phyloP scores from a whole-genome alignment of 768 basidiomycete genomes.

The Tricholoma hemisulphureum region DNA sequence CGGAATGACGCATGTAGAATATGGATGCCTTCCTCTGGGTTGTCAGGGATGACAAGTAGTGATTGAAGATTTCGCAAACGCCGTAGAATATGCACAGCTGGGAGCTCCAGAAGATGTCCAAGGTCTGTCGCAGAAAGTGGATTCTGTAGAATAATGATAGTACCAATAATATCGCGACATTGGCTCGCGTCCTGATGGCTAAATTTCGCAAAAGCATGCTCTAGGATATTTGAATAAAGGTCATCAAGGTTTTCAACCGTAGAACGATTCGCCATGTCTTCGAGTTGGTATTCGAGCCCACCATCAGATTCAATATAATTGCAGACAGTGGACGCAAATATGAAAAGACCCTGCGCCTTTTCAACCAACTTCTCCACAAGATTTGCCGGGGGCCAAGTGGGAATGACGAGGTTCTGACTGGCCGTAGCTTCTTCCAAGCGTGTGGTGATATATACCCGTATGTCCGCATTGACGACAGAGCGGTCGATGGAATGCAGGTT shows the following conservation, averaged over 20 bases:
- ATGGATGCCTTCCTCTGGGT: slow-evolving; percentile 4
- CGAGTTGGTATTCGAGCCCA: slow-evolving; percentile 9
- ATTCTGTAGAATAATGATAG: slow-evolving; percentile 9
- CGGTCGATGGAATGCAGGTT: slow-evolving; percentile 21
- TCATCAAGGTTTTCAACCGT: slow-evolving; percentile 5
- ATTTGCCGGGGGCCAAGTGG: slow-evolving; percentile 17
- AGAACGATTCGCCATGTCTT: slow-evolving; percentile 6
- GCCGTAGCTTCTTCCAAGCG: not conserved
- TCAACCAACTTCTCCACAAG: slow-evolving; percentile 5
- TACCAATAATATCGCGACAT: slow-evolving; percentile 11
- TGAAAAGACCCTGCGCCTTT: slow-evolving; percentile 13
- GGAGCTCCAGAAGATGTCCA: slow-evolving; percentile 4
- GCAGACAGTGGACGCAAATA: slow-evolving; percentile 16
- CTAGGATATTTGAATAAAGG: slow-evolving; percentile 8
- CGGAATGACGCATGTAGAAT: slow-evolving; percentile 11
- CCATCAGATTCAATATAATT: slow-evolving; percentile 16
- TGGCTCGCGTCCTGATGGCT: not conserved
- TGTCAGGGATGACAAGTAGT: slow-evolving; percentile 8
- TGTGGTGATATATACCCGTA: slow-evolving; percentile 7
- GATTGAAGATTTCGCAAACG: slow-evolving; percentile 8
- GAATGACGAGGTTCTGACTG: not conserved
- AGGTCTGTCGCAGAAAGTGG: slow-evolving; percentile 10
- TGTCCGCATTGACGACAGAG: slow-evolving; percentile 18
- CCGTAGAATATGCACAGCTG: slow-evolving; percentile 11
- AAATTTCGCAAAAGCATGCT: slow-evolving; percentile 8